phyloP scores from a whole-genome alignment of 352 stramenopile genomes.

The Globisporangium paddicum region DNA sequence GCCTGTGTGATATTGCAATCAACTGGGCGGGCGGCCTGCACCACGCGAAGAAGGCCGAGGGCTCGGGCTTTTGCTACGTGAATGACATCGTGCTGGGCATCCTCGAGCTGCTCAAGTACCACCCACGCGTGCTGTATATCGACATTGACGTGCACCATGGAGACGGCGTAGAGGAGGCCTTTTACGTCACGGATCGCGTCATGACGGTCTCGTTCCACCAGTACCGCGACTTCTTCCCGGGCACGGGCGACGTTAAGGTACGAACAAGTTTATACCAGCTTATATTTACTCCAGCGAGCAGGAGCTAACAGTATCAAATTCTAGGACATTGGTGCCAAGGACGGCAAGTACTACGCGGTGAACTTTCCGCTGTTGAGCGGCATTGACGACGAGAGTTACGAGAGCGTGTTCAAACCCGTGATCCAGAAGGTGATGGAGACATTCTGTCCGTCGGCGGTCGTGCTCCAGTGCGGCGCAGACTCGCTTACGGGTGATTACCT shows the following conservation, averaged over 20 bases:
- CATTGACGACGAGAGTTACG: constrained; percentile 98
- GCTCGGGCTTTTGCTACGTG: constrained; percentile 99
- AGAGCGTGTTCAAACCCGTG: constrained; percentile 84
- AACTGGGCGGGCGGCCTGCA: constrained; percentile 98
- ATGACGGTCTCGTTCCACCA: constrained; percentile 99
- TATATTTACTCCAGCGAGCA: too few species aligned
- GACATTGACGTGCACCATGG: constrained; percentile 99
- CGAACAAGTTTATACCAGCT: too few species aligned
- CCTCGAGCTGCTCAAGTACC: constrained; percentile 96
- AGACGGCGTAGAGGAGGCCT: constrained; percentile 98
- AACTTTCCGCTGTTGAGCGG: constrained; percentile 98
- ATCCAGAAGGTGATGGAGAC: constrained; percentile 97
- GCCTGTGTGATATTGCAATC: constrained; percentile 97
- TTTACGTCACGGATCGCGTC: constrained; percentile 99
- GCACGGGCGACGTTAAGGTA: constrained; percentile 87
- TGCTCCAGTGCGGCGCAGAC: constrained; percentile 98
- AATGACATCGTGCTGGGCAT: constrained; percentile 99
- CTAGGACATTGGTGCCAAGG: constrained; percentile 64
- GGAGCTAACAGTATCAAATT: too few species aligned
- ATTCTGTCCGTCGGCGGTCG: constrained; percentile 95
- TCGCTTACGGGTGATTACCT: constrained; percentile 96
- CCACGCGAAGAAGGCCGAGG: constrained; percentile 98
- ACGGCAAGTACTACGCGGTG: constrained; percentile 98
- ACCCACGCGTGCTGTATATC: constrained; percentile 98
- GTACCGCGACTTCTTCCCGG: constrained; percentile 99